These are phyloP conservation scores for Phytophthora boehmeriae DNA, from an alignment of 352 stramenopile species.

Conservation along the genomic window DNA sequence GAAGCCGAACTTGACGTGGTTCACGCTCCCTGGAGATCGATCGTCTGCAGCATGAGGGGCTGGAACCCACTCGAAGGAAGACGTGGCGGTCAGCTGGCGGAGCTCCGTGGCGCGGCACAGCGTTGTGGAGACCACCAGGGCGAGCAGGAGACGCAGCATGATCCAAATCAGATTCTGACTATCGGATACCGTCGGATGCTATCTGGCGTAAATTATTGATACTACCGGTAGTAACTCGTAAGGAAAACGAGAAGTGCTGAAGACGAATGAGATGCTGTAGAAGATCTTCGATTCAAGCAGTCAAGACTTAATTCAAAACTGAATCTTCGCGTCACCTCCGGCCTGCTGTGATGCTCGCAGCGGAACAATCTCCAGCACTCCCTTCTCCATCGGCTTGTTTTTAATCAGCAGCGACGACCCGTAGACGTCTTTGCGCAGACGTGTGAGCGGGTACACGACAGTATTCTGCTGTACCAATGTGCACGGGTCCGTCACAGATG, in stretches of 20 bases:
- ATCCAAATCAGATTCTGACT: not conserved
- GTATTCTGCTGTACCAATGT: slow-evolving; percentile 67
- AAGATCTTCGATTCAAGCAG: no score
- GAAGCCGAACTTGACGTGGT: slow-evolving; percentile 61
- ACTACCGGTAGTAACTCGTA: no score
- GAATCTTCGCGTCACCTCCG: slow-evolving; percentile 8
- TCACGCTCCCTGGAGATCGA: slow-evolving; percentile 40
- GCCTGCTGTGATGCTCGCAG: slow-evolving; percentile 22
- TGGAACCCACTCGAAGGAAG: slow-evolving; percentile 46
- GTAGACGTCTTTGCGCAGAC: slow-evolving; percentile 72
- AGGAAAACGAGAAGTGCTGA: no score
- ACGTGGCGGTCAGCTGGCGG: slow-evolving; percentile 5
- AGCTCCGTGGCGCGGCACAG: slow-evolving; percentile 4
- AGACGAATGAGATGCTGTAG: no score
- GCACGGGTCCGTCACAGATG: slow-evolving; percentile 71
- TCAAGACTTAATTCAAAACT: not conserved
- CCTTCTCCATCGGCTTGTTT: slow-evolving; percentile 80
- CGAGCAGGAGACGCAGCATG: slow-evolving; percentile 15
- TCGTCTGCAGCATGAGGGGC: slow-evolving; percentile 48
- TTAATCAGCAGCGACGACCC: slow-evolving; percentile 74
- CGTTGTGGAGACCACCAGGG: slow-evolving; percentile 1
- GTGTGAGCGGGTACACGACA: slow-evolving; percentile 68
- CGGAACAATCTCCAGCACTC: slow-evolving; percentile 60
- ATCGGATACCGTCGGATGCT: no score
- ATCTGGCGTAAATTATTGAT: no score